phyloP scores from a whole-genome alignment of 2,329 filamentous ascomycete genomes.

The Colletotrichum chlorophyti region DNA sequence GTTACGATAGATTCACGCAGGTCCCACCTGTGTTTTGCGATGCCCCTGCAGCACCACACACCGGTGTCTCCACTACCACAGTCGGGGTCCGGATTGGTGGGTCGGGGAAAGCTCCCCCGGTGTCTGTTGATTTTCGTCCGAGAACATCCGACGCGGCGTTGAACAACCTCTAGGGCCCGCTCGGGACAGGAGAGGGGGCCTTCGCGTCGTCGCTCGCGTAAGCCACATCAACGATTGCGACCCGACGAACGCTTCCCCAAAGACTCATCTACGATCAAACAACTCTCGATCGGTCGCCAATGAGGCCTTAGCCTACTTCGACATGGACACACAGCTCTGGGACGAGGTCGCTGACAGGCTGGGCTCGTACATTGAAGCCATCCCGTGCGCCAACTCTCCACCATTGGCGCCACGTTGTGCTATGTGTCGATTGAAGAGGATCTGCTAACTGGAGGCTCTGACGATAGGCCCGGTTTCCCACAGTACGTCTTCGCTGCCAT shows the following conservation, averaged over 20 bases:
- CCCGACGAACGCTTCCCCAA: neutral
- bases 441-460: neutral
- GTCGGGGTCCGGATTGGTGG: neutral
- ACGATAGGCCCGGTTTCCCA: conserved; percentile 24
- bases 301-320: neutral
- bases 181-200: too few relatives aligned
- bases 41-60: neutral
- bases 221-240: neutral
- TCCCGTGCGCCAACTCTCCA: conserved; percentile 17
- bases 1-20: too few relatives aligned
- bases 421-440: neutral
- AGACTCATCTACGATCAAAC: neutral
- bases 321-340: conserved; percentile 17
- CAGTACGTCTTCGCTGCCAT: conserved; percentile 38
- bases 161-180: neutral
- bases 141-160: conserved; percentile 16
- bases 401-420: conserved; percentile 8
- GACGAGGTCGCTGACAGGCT: conserved; percentile 15
- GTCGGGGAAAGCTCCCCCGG: conserved; percentile 22
- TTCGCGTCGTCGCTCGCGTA: neutral
- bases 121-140: conserved; percentile 25
- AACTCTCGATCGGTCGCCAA: neutral
- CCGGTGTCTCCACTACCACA: neutral
- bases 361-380: conserved; percentile 7
- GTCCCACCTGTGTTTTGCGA: neutral